Evolutionary conservation across 2,329 filamentous ascomycete genomes (phyloP), one percentile per base, ranked within the genome.

Genomic region (Lachnellula arida): DNA sequence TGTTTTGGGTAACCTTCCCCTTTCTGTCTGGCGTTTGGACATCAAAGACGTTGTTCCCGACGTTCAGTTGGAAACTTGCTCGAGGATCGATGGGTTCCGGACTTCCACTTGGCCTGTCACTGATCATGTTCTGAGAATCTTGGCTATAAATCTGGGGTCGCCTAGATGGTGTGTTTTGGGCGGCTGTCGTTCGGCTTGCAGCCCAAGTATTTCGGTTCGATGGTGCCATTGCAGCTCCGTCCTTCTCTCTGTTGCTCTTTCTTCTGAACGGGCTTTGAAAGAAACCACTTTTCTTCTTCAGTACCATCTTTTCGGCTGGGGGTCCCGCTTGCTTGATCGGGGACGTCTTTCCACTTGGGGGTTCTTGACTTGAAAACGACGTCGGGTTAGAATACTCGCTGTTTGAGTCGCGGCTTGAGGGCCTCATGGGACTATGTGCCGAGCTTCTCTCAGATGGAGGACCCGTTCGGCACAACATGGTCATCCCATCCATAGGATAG

Each of bases 401-500:
- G 64, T 89, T 86, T 49, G 90, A 94, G 67, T 96, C 92, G 62
- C 89, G 84, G 70, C 91, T 96, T 14, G 87, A 87, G 47, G 91
- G 90, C 46, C 91, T 82, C 49, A 82, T 85, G 23, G 85, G 82
- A 59, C 84, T 87, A 46, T 81, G 84, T 25, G 75, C 67, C 25
- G 86, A 87, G 73, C 80, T 91, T 72, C 74, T 82, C 74, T 86
- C 85, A n/a, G 84, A 87, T 49, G 80, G 80, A 40, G 86, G 81
- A 4, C 85, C 88, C 40, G 89, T 86, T 57, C 91, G 85, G 73
- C 93, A 97, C 60, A 97, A 87, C 83, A 97, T 96, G 0, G 93
- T 97, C 91, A 97, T 97, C 4, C 92, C 93, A 69, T 97, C 93
- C 71, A 88, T 84, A 0, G 93, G 92, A 70, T 97, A 97, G 9